Percentiles rank a stretch among this genome's conserved stretches.
Evolutionary conservation across 495 filamentous ascomycete species (phyloP).

Genomic region (Hypoxylon cercidicola): DNA sequence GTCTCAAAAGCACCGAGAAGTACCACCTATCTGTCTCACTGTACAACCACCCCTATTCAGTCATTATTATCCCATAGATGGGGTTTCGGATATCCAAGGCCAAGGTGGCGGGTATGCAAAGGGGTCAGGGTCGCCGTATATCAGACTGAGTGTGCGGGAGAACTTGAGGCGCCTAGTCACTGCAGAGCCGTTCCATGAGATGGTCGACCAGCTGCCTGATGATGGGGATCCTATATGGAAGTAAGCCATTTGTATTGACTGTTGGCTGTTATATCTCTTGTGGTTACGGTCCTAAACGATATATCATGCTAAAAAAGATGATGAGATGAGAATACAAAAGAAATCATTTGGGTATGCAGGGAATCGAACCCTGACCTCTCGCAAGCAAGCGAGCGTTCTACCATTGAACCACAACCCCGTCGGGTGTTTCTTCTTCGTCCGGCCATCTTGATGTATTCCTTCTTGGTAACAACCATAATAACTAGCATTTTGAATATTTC

Average conservation of each 20-base stretch:
- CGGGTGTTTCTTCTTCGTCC: neutral
- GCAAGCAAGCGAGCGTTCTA: conserved; percentile 2
- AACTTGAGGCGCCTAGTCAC: conserved; percentile 53
- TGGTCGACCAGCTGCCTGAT: conserved; percentile 57
- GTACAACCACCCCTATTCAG: conserved; percentile 60
- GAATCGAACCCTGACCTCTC: conserved; percentile 25
- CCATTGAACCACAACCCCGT: neutral
- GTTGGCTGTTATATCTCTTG: too few relatives aligned
- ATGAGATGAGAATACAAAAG: neutral
- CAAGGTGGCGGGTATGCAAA: conserved; percentile 57
- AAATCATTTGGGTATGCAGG: neutral
- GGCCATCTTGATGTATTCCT: too few relatives aligned
- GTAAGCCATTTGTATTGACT: neutral
- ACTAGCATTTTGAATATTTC: too few relatives aligned
- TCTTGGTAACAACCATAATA: too few relatives aligned
- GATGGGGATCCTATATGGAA: conserved; percentile 41
- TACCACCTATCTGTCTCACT: conserved; percentile 52
- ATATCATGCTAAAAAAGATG: neutral
- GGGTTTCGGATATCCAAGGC: conserved; percentile 55
- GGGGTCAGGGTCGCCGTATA: conserved; percentile 55
- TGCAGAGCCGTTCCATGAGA: conserved; percentile 31
- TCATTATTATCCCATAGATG: conserved; percentile 53
- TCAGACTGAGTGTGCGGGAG: conserved; percentile 55
- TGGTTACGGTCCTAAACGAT: too few relatives aligned
- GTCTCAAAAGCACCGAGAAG: neutral